These are phyloP conservation scores for Mycena galopus DNA, from an alignment of 768 basidiomycete genomes.

Conservation along the genomic window DNA sequence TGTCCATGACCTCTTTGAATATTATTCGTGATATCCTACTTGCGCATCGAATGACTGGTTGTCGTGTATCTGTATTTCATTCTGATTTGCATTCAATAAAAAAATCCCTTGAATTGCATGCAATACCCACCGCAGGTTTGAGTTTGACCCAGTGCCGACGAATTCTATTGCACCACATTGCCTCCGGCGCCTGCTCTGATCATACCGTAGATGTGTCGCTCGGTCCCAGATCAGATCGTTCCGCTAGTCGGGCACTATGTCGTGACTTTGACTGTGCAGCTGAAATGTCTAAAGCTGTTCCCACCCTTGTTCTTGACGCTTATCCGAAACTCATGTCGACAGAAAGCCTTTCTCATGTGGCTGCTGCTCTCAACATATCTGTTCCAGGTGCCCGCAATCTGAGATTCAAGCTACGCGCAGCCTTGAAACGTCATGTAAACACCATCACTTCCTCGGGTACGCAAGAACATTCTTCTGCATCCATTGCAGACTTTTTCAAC, in stretches of 20 bases:
- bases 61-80: conserved; percentile 3
- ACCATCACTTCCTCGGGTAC: not conserved
- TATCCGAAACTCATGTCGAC: not conserved
- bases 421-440: not conserved
- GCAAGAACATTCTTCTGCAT: not conserved
- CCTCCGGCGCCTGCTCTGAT: not conserved
- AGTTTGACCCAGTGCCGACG: not conserved
- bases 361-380: not conserved
- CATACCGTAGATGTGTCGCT: not conserved
- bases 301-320: not conserved
- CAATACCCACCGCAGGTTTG: not conserved
- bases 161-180: not conserved
- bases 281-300: conserved; percentile 1
- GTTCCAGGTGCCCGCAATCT: not conserved
- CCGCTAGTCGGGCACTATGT: not conserved
- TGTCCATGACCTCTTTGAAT: not conserved
- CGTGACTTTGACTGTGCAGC: not conserved
- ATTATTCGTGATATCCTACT: not conserved
- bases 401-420: not conserved
- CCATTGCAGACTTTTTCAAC: not conserved
- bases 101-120: conserved; percentile 1
- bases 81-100: not conserved
- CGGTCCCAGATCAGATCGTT: not conserved
- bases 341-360: not conserved
- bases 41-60: not conserved